phyloP scores from a whole-genome alignment of 805 yeast genomes.

The Candida easanensis region DNA sequence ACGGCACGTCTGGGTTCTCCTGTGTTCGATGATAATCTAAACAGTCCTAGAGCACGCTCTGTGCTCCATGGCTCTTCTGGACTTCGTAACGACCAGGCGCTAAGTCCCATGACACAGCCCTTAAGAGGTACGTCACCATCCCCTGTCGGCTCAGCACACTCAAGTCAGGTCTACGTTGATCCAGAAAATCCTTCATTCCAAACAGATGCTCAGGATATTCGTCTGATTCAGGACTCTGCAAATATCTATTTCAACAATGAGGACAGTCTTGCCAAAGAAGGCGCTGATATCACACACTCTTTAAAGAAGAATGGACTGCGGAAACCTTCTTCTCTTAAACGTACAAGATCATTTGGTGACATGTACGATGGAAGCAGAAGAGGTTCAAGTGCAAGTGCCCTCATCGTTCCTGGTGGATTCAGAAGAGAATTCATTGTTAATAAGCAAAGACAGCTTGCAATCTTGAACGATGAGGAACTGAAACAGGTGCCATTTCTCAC shows the following conservation, averaged over 20 bases:
- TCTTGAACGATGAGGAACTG: slow-evolving; percentile 25
- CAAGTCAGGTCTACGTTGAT: slow-evolving; percentile 17
- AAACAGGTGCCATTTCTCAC: slow-evolving; percentile 51
- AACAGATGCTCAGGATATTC: slow-evolving; percentile 11
- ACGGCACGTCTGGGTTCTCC: slow-evolving; percentile 21
- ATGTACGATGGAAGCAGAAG: slow-evolving; percentile 37
- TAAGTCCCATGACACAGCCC: not conserved
- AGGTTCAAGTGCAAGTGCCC: slow-evolving; percentile 61
- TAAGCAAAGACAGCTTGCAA: slow-evolving; percentile 28
- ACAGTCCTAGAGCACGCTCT: slow-evolving; percentile 9
- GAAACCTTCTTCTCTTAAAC: slow-evolving; percentile 13
- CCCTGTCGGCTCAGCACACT: slow-evolving; percentile 10
- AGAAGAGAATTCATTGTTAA: slow-evolving; percentile 63
- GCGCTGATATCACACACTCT: slow-evolving; percentile 27
- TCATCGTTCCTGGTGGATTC: slow-evolving; percentile 82
- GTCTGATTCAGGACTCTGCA: slow-evolving; percentile 15
- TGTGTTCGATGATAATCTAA: slow-evolving; percentile 4
- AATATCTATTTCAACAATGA: slow-evolving; percentile 18
- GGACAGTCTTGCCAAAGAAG: slow-evolving; percentile 19
- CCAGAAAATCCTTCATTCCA: slow-evolving; percentile 20
- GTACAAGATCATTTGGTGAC: slow-evolving; percentile 21
- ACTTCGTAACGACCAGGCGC: slow-evolving; percentile 3
- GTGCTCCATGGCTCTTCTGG: not conserved
- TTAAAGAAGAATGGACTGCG: slow-evolving; percentile 15
- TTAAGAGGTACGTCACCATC: slow-evolving; percentile 1